Evolutionary conservation across 2,329 filamentous ascomycete species (phyloP).

Genomic region (Waltergamsia citrina): DNA sequence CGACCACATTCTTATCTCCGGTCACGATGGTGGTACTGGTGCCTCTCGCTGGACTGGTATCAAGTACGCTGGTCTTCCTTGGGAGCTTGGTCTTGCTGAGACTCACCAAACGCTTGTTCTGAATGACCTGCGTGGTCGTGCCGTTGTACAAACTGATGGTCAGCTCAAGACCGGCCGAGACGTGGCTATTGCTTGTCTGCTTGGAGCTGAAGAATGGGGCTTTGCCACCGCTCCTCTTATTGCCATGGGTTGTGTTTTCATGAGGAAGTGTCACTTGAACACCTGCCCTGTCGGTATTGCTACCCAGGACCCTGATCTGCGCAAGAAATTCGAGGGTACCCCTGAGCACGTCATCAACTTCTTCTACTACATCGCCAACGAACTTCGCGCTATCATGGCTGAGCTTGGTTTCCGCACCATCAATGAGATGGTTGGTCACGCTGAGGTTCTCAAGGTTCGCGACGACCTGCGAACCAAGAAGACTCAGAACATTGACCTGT

Average conservation of each 20-base stretch:
- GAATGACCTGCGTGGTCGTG: constrained; percentile 90
- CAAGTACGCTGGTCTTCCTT: constrained; percentile 94
- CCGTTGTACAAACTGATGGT: constrained; percentile 93
- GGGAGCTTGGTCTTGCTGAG: constrained; percentile 93
- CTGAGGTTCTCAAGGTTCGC: constrained; percentile 75
- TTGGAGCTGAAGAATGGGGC: constrained; percentile 97
- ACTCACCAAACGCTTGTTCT: constrained; percentile 94
- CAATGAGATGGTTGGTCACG: constrained; percentile 95
- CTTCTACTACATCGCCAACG: constrained; percentile 96
- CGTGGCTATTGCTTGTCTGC: constrained; percentile 85
- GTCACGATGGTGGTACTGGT: constrained; percentile 93
- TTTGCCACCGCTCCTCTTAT: constrained; percentile 93
- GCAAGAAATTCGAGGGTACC: constrained; percentile 87
- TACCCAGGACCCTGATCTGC: constrained; percentile 87
- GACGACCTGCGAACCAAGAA: constrained; percentile 84
- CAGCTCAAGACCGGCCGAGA: constrained; percentile 89
- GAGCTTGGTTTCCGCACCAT: constrained; percentile 89
- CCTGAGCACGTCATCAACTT: constrained; percentile 98
- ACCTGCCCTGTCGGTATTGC: constrained; percentile 90
- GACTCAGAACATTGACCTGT: constrained; percentile 88
- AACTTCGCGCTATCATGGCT: constrained; percentile 94
- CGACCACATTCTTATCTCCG: constrained; percentile 93
- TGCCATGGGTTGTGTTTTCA: constrained; percentile 94
- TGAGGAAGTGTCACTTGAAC: constrained; percentile 71
- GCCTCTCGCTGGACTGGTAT: constrained; percentile 97